Evolutionary conservation across 2,329 filamentous ascomycete species (phyloP).

Genomic region (Trichoderma lentiforme): DNA sequence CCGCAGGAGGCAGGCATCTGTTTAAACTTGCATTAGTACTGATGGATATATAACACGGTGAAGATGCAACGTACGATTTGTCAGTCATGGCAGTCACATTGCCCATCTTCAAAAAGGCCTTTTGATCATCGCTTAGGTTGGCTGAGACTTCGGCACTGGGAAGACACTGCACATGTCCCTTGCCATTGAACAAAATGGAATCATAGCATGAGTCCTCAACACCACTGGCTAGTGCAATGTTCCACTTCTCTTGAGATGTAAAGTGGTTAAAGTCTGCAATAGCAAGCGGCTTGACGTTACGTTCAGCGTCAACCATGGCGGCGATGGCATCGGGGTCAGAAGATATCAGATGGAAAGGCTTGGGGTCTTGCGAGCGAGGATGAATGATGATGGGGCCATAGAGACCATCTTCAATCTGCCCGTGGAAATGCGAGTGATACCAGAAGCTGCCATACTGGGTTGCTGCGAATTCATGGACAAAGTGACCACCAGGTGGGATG

Average conservation of each 20-base stretch:
- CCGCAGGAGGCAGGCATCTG: background rate
- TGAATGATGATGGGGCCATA: constrained; percentile 55
- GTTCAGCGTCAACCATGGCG: constrained; percentile 49
- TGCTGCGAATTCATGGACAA: constrained; percentile 54
- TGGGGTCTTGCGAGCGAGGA: constrained; percentile 29
- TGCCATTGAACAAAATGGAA: constrained; percentile 60
- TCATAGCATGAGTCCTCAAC: constrained; percentile 57
- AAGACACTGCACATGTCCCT: constrained; percentile 53
- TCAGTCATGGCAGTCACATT: constrained; percentile 37
- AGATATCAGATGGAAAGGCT: constrained; percentile 50
- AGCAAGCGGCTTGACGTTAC: constrained; percentile 44
- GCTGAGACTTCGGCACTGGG: constrained; percentile 41
- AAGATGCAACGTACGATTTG: constrained; percentile 34
- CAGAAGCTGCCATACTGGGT: constrained; percentile 57
- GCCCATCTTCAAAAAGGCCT: constrained; percentile 27
- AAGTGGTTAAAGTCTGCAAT: constrained; percentile 56
- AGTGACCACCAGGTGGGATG: constrained; percentile 47
- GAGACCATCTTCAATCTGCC: constrained; percentile 58
- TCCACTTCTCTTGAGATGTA: constrained; percentile 46
- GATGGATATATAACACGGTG: fast-evolving
- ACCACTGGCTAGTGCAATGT: constrained; percentile 42
- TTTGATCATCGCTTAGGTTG: constrained; percentile 34
- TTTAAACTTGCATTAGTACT: background rate
- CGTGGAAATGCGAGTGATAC: constrained; percentile 57
- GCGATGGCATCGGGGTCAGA: constrained; percentile 33